Evolutionary conservation across 768 basidiomycete genomes (phyloP).

Genomic region (Myochromella boudieri): DNA sequence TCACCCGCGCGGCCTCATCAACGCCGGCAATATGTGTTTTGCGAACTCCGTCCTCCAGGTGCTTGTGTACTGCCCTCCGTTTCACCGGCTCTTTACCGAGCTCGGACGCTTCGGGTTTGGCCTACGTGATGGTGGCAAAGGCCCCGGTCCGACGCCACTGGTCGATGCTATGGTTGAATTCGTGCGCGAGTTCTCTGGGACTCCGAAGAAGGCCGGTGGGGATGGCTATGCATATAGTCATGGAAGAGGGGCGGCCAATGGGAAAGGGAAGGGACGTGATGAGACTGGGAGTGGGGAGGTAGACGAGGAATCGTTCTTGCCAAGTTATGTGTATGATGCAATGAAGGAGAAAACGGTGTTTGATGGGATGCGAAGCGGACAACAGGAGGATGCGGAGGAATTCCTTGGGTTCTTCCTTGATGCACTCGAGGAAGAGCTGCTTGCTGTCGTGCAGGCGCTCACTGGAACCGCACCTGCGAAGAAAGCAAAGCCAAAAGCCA

Average conservation of each 20-base stretch:
- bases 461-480: conserved; percentile 44
- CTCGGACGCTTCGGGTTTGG: conserved; percentile 51
- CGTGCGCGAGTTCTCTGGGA: conserved; percentile 68
- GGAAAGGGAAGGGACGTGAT: conserved; percentile 21
- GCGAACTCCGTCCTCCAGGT: conserved; percentile 93
- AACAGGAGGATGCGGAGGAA: conserved; percentile 98
- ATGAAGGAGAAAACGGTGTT: conserved; percentile 93
- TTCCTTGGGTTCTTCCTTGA: conserved; percentile 98
- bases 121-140: conserved; percentile 26
- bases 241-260: conserved; percentile 39
- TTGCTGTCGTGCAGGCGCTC: conserved; percentile 52
- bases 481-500: conserved; percentile 22
- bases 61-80: conserved; percentile 86
- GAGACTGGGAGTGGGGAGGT: conserved; percentile 46
- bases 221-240: conserved; percentile 22
- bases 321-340: conserved; percentile 86
- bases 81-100: conserved; percentile 74
- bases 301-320: conserved; percentile 67
- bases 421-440: conserved; percentile 89
- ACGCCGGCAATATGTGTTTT: conserved; percentile 97
- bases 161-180: conserved; percentile 73
- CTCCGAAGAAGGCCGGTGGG: conserved; percentile 26
- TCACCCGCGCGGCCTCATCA: conserved; percentile 80
- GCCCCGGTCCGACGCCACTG: conserved; percentile 44
- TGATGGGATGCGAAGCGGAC: conserved; percentile 90